These are phyloP conservation scores for Myxozyma monticola DNA, from an alignment of 805 yeast genomes.

Conservation along the genomic window DNA sequence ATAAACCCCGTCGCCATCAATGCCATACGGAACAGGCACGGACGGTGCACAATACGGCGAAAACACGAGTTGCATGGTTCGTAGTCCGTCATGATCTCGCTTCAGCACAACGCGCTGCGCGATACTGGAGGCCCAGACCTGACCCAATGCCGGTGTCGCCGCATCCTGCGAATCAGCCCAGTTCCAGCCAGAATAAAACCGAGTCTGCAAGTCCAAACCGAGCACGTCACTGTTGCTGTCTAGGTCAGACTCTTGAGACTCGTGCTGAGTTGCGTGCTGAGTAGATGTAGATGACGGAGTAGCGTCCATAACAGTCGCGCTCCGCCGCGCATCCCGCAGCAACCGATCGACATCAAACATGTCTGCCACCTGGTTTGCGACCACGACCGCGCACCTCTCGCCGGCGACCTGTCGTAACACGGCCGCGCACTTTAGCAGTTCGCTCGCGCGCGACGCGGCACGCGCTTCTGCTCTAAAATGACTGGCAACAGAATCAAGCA, in stretches of 20 bases:
- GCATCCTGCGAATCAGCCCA: slow-evolving; percentile 31
- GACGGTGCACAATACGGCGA: slow-evolving; percentile 40
- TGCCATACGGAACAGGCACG: no score
- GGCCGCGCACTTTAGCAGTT: slow-evolving; percentile 43
- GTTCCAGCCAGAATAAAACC: slow-evolving; percentile 78
- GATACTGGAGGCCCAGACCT: slow-evolving; percentile 54
- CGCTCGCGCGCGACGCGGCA: slow-evolving; percentile 40
- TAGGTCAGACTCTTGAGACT: background rate
- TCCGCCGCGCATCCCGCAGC: background rate
- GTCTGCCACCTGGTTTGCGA: slow-evolving; percentile 81
- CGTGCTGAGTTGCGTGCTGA: background rate
- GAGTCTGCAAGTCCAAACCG: slow-evolving; percentile 62
- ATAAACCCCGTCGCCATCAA: no score
- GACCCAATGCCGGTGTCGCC: slow-evolving; percentile 56
- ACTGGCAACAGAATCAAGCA: slow-evolving; percentile 75
- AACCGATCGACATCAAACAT: slow-evolving; percentile 27
- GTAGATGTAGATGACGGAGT: background rate
- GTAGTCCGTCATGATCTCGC: slow-evolving; percentile 32
- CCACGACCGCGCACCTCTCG: slow-evolving; percentile 58
- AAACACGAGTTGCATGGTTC: slow-evolving; percentile 46
- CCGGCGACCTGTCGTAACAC: slow-evolving; percentile 53
- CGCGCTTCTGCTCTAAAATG: slow-evolving; percentile 63
- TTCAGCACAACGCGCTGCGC: slow-evolving; percentile 48
- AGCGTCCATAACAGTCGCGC: slow-evolving; percentile 4
- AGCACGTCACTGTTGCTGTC: slow-evolving; percentile 38